Evolutionary conservation across 441 rosid genomes (phyloP).

Genomic region (Gossypium schwendimanii): DNA sequence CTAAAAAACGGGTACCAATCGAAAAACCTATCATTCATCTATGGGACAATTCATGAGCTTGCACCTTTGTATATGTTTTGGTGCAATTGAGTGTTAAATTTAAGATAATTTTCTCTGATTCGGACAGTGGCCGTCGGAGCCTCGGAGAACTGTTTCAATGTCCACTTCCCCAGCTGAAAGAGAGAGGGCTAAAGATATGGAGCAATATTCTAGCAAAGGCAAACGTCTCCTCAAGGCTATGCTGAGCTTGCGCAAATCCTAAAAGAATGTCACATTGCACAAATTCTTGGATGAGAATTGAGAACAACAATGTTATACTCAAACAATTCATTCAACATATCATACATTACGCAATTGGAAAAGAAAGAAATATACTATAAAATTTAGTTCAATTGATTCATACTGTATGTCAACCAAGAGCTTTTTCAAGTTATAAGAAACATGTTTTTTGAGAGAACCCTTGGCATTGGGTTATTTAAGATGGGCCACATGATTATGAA

Average conservation of each 20-base stretch:
- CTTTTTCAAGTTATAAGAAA: slow-evolving; percentile 17
- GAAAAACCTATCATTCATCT: not conserved
- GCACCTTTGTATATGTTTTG: not conserved
- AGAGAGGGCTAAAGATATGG: slow-evolving; percentile 31
- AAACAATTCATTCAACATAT: not conserved
- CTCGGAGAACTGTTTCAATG: slow-evolving; percentile 46
- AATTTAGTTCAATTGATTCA: not conserved
- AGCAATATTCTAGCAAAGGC: slow-evolving; percentile 45
- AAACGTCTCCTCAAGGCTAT: slow-evolving; percentile 55
- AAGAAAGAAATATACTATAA: not conserved
- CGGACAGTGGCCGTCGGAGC: slow-evolving; percentile 40
- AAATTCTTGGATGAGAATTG: slow-evolving; percentile 34
- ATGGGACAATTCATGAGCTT: not conserved
- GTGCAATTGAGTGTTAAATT: not conserved
- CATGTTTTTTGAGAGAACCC: not conserved
- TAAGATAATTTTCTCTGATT: not conserved
- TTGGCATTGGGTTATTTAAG: not conserved
- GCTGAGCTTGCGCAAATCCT: slow-evolving; percentile 62
- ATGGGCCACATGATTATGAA: not conserved
- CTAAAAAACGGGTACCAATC: slow-evolving; percentile 31
- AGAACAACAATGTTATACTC: slow-evolving; percentile 3
- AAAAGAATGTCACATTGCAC: slow-evolving; percentile 29
- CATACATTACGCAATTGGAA: not conserved
- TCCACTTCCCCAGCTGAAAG: slow-evolving; percentile 25
- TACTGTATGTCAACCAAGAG: not conserved